Conservation (phyloP, 73 alveolate genomes). For the Chromera velia region DNA sequence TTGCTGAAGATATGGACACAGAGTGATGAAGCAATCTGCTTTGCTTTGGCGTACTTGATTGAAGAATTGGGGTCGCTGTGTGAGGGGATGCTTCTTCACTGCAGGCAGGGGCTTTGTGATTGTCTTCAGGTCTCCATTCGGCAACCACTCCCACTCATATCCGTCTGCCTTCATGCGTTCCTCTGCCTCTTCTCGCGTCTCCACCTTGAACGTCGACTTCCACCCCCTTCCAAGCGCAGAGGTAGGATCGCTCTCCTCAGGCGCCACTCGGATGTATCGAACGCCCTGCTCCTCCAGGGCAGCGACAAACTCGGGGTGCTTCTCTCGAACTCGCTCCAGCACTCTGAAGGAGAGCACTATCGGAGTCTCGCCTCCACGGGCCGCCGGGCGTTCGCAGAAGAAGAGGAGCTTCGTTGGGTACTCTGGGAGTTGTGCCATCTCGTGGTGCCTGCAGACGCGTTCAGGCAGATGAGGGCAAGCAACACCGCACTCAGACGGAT, state of each 20-base stretch:
- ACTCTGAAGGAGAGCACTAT: slow-evolving; percentile 14
- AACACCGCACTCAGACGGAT: too few relatives aligned
- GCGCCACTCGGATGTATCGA: slow-evolving; percentile 29
- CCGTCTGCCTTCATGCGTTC: slow-evolving; percentile 11
- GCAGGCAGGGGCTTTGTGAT: slow-evolving; percentile 31
- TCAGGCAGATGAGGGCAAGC: too few relatives aligned
- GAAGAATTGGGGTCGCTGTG: slow-evolving; percentile 10
- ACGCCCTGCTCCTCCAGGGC: slow-evolving; percentile 30
- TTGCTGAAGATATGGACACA: too few relatives aligned
- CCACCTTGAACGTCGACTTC: slow-evolving; percentile 29
- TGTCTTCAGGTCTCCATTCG: slow-evolving; percentile 23
- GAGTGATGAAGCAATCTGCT: too few relatives aligned
- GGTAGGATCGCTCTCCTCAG: slow-evolving; percentile 26
- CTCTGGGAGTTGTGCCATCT: slow-evolving; percentile 13
- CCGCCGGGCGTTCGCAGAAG: slow-evolving; percentile 15
- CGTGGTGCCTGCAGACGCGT: too few relatives aligned
- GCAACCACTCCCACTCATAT: slow-evolving; percentile 34
- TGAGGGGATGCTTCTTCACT: slow-evolving; percentile 9
- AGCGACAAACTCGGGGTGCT: slow-evolving; percentile 19
- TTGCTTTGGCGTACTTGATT: too few relatives aligned
- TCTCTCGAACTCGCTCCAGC: background rate
- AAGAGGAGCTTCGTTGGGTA: slow-evolving; percentile 24
- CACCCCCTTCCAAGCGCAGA: slow-evolving; percentile 38
- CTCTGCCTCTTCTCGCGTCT: slow-evolving; percentile 34
- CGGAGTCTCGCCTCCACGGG: slow-evolving; percentile 36